Evolutionary conservation across 306 rosid species (phyloP).

Genomic region (Styphnolobium japonicum): DNA sequence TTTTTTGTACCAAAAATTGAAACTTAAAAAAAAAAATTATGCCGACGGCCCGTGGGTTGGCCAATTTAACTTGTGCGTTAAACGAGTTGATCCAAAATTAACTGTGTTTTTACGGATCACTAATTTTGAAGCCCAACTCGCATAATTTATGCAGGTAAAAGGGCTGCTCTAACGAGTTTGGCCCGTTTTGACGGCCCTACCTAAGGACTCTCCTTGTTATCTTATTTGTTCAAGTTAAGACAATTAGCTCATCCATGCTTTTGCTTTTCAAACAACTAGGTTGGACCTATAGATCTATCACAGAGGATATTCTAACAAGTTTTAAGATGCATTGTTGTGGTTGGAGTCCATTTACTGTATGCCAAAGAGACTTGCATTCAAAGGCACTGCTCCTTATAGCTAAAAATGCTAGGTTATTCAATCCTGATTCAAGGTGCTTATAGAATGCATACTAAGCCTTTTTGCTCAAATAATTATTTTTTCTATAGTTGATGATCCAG

Average conservation of each 20-base stretch:
- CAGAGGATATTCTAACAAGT: too few species aligned
- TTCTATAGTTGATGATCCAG: conserved; percentile 35
- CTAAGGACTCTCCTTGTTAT: too few species aligned
- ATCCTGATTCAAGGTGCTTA: neutral
- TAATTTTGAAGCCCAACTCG: too few species aligned
- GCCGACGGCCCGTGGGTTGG: too few species aligned
- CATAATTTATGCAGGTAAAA: too few species aligned
- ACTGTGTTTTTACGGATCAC: too few species aligned
- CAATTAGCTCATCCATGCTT: neutral
- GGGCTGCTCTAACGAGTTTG: too few species aligned
- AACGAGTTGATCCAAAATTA: too few species aligned
- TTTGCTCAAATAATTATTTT: neutral
- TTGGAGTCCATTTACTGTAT: conserved; percentile 79
- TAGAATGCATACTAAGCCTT: neutral
- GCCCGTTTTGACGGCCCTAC: too few species aligned
- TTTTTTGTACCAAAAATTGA: too few species aligned
- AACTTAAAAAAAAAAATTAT: too few species aligned
- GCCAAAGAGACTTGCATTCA: conserved; percentile 65
- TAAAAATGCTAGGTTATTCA: neutral
- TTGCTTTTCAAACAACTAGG: conserved; percentile 48
- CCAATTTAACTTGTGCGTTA: too few species aligned
- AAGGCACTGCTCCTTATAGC: conserved; percentile 68
- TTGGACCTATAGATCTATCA: conserved; percentile 76
- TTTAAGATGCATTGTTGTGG: conserved; percentile 91
- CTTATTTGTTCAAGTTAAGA: neutral